Evolutionary conservation across 768 basidiomycete genomes (phyloP).

Genomic region (Boletus fagicola): DNA sequence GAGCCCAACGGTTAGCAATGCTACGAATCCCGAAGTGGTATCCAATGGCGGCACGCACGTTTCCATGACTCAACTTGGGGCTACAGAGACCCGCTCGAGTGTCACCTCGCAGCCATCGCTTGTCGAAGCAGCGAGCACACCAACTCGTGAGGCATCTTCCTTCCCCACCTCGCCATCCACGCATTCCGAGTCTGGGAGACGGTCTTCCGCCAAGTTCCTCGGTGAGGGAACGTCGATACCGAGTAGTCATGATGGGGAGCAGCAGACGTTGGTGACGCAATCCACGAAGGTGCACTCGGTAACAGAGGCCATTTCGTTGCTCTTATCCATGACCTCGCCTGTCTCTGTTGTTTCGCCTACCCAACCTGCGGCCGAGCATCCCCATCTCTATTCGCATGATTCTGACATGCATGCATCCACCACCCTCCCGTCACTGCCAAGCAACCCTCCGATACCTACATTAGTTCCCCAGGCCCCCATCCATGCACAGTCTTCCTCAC

Average conservation of each 20-base stretch:
- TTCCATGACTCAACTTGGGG: constrained; percentile 1
- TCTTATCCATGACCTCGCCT: constrained; percentile 9
- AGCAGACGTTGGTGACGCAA: not conserved
- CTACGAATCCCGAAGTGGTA: not conserved
- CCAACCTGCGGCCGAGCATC: not conserved
- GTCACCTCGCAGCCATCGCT: not conserved
- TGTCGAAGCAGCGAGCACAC: not conserved
- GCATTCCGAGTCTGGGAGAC: not conserved
- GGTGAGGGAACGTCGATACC: not conserved
- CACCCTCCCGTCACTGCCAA: constrained; percentile 8
- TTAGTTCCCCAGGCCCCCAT: constrained; percentile 2
- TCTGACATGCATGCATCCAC: constrained; percentile 1
- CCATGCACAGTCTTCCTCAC: constrained; percentile 7
- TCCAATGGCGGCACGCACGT: constrained; percentile 6
- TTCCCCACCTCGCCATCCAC: not conserved
- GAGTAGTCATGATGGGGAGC: not conserved
- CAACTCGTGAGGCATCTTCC: not conserved
- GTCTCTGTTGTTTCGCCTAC: constrained; percentile 1
- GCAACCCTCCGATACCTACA: not conserved
- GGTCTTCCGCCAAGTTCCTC: not conserved
- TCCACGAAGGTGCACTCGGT: constrained; percentile 11
- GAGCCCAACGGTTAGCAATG: not conserved
- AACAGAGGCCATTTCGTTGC: constrained; percentile 26
- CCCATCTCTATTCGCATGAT: constrained; percentile 2
- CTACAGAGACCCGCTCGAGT: not conserved